These are phyloP conservation scores for Colletotrichum salicis DNA, from an alignment of 2,329 filamentous ascomycete species.

Conservation along the genomic window DNA sequence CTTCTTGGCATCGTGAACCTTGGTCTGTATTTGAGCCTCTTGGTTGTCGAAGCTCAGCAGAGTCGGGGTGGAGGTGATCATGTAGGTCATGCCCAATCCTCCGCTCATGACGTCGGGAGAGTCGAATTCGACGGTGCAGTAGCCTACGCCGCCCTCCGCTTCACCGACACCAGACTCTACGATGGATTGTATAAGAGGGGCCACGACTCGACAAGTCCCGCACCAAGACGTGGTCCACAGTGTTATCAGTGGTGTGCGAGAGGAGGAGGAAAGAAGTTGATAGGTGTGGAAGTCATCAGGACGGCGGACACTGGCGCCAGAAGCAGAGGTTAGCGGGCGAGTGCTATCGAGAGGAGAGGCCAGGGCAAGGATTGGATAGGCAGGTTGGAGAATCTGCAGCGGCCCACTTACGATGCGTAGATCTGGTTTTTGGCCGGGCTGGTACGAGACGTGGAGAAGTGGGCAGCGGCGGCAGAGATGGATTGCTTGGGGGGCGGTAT, in stretches of 20 bases:
- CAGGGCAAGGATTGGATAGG: not conserved
- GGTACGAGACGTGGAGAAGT: slow-evolving; percentile 31
- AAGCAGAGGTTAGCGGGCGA: slow-evolving; percentile 10
- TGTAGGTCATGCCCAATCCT: slow-evolving; percentile 62
- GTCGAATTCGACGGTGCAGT: slow-evolving; percentile 66
- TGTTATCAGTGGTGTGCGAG: slow-evolving; percentile 66
- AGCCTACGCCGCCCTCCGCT: slow-evolving; percentile 65
- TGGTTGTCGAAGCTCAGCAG: slow-evolving; percentile 67
- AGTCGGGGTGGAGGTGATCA: slow-evolving; percentile 68
- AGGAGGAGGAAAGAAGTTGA: slow-evolving; percentile 64
- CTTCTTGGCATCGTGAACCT: slow-evolving; percentile 59
- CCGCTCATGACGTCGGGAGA: slow-evolving; percentile 64
- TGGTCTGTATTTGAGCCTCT: slow-evolving; percentile 61
- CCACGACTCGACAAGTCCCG: slow-evolving; percentile 61
- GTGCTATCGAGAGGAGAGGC: not conserved
- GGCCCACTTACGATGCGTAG: slow-evolving; percentile 46
- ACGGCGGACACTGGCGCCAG: slow-evolving; percentile 59
- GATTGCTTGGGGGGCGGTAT: not conserved
- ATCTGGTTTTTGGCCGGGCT: slow-evolving; percentile 47
- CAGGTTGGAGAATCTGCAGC: not conserved
- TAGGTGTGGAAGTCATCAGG: slow-evolving; percentile 65
- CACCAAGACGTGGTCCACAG: slow-evolving; percentile 71
- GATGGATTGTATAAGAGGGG: slow-evolving; percentile 60
- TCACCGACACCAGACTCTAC: slow-evolving; percentile 64
- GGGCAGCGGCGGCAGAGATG: slow-evolving; percentile 4